These are phyloP conservation scores for Saccharomyces mikatae DNA, from an alignment of 805 yeast species.

Conservation along the genomic window DNA sequence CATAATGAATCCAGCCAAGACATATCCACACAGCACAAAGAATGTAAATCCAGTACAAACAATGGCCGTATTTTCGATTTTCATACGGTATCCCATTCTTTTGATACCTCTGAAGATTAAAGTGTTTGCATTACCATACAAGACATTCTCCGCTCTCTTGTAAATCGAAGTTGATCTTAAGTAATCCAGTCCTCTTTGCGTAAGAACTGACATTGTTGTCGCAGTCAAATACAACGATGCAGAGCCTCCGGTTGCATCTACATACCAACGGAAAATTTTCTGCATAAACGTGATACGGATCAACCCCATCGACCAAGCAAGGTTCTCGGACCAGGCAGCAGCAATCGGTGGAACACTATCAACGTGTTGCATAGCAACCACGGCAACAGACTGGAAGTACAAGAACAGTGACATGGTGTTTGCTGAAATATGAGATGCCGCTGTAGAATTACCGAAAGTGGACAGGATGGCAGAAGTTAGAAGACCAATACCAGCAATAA, in stretches of 20 bases:
- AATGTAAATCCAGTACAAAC: constrained; percentile 84
- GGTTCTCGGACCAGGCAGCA: constrained; percentile 82
- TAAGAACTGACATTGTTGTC: constrained; percentile 58
- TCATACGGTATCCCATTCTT: constrained; percentile 68
- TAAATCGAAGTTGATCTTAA: constrained; percentile 17
- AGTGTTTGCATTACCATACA: constrained; percentile 49
- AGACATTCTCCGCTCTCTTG: constrained; percentile 34
- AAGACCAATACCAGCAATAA: constrained; percentile 78
- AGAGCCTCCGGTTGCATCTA: constrained; percentile 82
- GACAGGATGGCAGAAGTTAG: constrained; percentile 73
- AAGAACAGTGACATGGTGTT: constrained; percentile 76
- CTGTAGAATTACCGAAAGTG: constrained; percentile 80
- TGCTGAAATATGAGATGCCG: constrained; percentile 89
- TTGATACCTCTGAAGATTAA: constrained; percentile 78
- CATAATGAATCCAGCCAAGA: constrained; percentile 56
- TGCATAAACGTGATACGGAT: constrained; percentile 79
- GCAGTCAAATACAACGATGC: constrained; percentile 65
- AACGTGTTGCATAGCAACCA: constrained; percentile 78
- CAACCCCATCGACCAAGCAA: constrained; percentile 94
- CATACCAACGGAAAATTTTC: constrained; percentile 73
- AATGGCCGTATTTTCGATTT: constrained; percentile 74
- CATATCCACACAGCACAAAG: constrained; percentile 69
- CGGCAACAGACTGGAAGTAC: constrained; percentile 84
- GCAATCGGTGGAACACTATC: constrained; percentile 91
- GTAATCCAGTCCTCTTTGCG: constrained; percentile 43